phyloP scores from a whole-genome alignment of 2,329 filamentous ascomycete species.

The Botrytis deweyae region DNA sequence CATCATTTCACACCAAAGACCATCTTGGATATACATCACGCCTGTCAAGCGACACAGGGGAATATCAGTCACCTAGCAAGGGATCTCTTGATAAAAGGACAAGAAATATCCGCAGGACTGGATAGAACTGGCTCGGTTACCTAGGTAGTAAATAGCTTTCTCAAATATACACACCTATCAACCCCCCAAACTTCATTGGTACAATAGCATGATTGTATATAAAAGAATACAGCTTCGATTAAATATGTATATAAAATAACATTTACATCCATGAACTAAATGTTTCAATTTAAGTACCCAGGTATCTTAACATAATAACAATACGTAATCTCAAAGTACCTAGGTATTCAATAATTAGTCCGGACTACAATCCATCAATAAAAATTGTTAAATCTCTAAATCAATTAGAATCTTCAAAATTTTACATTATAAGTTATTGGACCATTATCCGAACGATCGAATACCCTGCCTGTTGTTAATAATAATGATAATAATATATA shows the following conservation, averaged over 20 bases:
- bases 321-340: no score
- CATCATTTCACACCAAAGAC: background rate
- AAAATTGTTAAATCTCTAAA: no score
- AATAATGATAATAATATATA: no score
- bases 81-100: background rate
- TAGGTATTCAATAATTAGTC: no score
- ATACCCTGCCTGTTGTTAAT: no score
- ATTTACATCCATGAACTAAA: background rate
- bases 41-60: background rate
- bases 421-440: no score
- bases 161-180: background rate
- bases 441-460: no score
- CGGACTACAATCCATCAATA: no score
- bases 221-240: background rate
- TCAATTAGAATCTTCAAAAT: no score
- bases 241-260: background rate
- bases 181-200: fast-evolving
- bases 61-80: background rate
- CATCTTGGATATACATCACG: background rate
- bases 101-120: background rate
- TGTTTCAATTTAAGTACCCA: background rate
- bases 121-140: background rate
- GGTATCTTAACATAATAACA: no score
- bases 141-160: background rate
- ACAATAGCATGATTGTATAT: background rate